Evolutionary conservation across 805 yeast genomes (phyloP).

Genomic region (Zygosaccharomyces gambellarensis): DNA sequence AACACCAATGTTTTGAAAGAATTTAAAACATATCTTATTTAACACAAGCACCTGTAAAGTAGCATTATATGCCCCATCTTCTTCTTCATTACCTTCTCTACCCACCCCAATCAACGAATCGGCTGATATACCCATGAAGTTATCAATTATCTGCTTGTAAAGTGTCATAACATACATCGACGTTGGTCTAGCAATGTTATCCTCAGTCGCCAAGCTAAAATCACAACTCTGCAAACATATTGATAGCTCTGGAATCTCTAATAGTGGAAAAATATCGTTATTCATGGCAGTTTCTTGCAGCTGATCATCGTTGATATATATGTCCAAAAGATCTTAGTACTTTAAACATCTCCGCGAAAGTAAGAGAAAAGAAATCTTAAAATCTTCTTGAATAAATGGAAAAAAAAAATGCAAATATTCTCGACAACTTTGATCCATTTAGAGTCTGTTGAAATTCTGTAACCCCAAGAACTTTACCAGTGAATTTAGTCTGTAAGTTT

Average conservation of each 20-base stretch:
- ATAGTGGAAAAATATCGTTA: slow-evolving; percentile 54
- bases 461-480: neutral
- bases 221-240: slow-evolving; percentile 58
- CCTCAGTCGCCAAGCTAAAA: slow-evolving; percentile 53
- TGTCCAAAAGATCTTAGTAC: neutral
- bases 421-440: neutral
- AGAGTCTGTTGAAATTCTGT: neutral
- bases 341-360: neutral
- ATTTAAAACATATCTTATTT: slow-evolving; percentile 55
- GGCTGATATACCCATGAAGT: slow-evolving; percentile 50
- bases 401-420: neutral
- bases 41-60: slow-evolving; percentile 50
- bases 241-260: slow-evolving; percentile 56
- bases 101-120: slow-evolving; percentile 23
- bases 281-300: slow-evolving; percentile 19
- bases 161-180: slow-evolving; percentile 49
- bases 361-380: neutral
- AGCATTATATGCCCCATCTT: slow-evolving; percentile 28
- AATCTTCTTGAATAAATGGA: neutral
- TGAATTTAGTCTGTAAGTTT: neutral
- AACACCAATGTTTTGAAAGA: slow-evolving; percentile 69
- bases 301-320: neutral
- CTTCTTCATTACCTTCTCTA: slow-evolving; percentile 30
- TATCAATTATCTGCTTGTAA: slow-evolving; percentile 57
- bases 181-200: slow-evolving; percentile 53